Evolutionary conservation across 176 grass and related monocot genomes (phyloP).

Genomic region (Hordeum marinum): DNA sequence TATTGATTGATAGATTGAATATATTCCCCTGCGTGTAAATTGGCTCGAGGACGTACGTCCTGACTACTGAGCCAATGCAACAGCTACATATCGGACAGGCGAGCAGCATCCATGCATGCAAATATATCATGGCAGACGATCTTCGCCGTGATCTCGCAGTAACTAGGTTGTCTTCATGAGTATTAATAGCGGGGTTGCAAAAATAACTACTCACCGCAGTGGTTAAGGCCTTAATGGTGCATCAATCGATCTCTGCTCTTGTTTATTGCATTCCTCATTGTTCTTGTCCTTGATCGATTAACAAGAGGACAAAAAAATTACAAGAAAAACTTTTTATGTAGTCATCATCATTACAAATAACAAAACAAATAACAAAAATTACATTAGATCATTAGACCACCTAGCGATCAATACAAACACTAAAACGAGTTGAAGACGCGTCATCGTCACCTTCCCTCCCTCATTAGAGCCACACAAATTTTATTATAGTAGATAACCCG

Average conservation of each 20-base stretch:
- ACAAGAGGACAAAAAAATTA: no score
- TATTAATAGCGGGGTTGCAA: background rate
- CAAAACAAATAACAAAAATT: no score
- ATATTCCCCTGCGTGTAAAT: background rate
- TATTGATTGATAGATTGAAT: background rate
- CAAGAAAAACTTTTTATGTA: no score
- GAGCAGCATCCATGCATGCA: background rate
- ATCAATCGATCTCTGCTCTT: background rate
- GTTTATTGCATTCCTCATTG: no score
- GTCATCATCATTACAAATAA: no score
- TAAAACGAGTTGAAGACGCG: no score
- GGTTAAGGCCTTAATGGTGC: background rate
- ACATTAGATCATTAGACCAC: no score
- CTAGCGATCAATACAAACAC: no score
- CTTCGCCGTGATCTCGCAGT: slow-evolving; percentile 26
- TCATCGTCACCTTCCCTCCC: no score
- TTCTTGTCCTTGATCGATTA: no score
- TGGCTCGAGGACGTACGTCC: background rate
- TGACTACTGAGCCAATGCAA: background rate
- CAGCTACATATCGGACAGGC: background rate
- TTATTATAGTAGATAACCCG: no score
- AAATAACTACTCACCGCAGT: background rate
- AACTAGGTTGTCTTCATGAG: background rate
- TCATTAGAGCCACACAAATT: no score
- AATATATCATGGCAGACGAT: background rate